Evolutionary conservation across 768 basidiomycete species (phyloP), one percentile per base, ranked within the genome.

Genomic region (Boletus sp.): DNA sequence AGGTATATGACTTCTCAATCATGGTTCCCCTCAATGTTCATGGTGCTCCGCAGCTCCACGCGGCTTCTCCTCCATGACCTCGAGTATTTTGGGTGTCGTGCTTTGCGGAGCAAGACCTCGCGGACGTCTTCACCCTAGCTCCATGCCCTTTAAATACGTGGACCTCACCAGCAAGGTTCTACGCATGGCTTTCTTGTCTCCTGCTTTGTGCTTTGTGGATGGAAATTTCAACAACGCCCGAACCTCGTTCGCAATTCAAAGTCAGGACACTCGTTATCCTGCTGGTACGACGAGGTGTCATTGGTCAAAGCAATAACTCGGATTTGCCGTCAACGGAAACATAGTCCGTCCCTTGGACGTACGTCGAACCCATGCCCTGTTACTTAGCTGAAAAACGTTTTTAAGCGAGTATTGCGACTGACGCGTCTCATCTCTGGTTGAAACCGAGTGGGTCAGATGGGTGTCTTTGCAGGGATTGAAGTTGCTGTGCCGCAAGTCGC

Each of bases 161-260:
- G 58, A 56, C 54, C 33, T 63, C 61, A 36, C 50, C 50, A 54
- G 58, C 44, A 57, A 36, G 54, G 41, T 56, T 35, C 48, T 52
- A 50, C 52, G 60, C 63, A 59, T 62, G 67, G 64, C 57, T 63
- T 61, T 58, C 67, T 55, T 30, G 63, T 66, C 59, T 53, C 60
- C 47, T 57, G 60, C 66, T 64, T 60, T 59, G 57, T 64, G 60
- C 60, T 48, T 52, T 59, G 58, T 66, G 58, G 56, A 50, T 44
- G 61, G 59, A 61, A 53, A 61, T 51, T 49, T 54, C 68, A 50
- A 59, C 66, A 64, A 68, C 51, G 59, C 60, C 67, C 57, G 58
- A 57, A 56, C 68, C 66, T 72, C 65, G 51, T 68, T 62, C 67
- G 64, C 59, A 58, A 62, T 67, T 59, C 69, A 67, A 67, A 60